These are phyloP conservation scores for Fremontodendron californicum DNA, from an alignment of 345 rosid species.

Conservation along the genomic window DNA sequence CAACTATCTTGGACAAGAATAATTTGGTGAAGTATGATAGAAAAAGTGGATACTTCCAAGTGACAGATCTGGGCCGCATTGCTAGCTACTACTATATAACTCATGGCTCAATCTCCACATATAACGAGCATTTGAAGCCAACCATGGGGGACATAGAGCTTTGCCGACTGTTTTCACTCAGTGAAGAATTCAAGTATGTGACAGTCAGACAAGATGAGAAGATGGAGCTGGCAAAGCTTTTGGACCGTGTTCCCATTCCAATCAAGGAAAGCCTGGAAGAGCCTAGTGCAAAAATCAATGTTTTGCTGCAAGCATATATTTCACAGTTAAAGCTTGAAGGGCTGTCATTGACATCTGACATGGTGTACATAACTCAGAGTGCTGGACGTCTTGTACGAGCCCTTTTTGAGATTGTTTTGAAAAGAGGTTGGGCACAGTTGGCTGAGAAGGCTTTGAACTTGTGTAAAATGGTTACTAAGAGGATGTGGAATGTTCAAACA, in stretches of 20 bases:
- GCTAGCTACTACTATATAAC: constrained; percentile 91
- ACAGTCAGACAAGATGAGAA: constrained; percentile 98
- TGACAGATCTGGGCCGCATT: constrained; percentile 97
- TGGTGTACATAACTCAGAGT: constrained; percentile 95
- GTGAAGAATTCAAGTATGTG: constrained; percentile 93
- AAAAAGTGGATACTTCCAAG: constrained; percentile 96
- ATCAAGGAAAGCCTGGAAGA: constrained; percentile 93
- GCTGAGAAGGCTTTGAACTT: constrained; percentile 89
- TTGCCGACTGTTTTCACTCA: constrained; percentile 74
- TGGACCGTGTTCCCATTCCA: constrained; percentile 93
- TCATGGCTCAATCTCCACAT: constrained; percentile 90
- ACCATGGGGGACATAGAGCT: constrained; percentile 97
- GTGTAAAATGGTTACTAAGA: constrained; percentile 88
- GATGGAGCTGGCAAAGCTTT: constrained; percentile 93
- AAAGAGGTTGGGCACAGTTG: constrained; percentile 93
- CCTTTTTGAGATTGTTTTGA: constrained; percentile 86
- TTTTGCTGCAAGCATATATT: constrained; percentile 88
- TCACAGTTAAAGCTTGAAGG: constrained; percentile 98
- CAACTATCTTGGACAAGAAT: constrained; percentile 79
- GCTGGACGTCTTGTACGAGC: constrained; percentile 95
- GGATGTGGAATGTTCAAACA: constrained; percentile 98
- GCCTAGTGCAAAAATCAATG: constrained; percentile 95
- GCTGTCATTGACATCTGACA: constrained; percentile 86
- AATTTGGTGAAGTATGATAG: constrained; percentile 86
- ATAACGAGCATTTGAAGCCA: constrained; percentile 91